Conservation (phyloP, 164 flowering plant species). For the Chimonanthus salicifolius region DNA sequence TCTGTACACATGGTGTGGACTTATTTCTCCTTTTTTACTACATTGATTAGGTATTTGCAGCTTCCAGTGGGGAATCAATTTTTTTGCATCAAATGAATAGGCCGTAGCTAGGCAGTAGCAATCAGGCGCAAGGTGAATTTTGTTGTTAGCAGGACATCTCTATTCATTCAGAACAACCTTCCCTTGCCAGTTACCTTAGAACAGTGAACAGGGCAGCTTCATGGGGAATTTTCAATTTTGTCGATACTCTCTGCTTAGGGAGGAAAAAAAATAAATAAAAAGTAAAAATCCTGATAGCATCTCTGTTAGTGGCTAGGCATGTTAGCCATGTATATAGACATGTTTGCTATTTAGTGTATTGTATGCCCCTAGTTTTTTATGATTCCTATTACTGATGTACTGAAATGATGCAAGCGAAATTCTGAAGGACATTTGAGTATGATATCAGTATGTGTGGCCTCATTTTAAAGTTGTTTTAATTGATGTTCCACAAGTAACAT, state of each 20-base stretch:
- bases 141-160: background rate
- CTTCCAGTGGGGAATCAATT: background rate
- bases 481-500: background rate
- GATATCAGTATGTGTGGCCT: no score
- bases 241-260: background rate
- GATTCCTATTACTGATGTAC: background rate
- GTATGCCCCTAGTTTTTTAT: no score
- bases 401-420: background rate
- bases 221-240: background rate
- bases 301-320: slow-evolving; percentile 17
- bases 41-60: background rate
- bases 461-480: background rate
- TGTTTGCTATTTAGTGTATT: background rate
- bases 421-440: no score
- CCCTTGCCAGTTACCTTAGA: background rate
- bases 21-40: background rate
- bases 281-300: background rate
- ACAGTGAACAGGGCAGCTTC: background rate
- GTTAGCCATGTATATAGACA: slow-evolving; percentile 10
- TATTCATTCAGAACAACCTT: background rate
- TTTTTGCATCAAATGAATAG: background rate
- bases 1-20: background rate
- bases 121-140: background rate
- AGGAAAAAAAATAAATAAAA: background rate
- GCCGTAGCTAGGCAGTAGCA: background rate